Conservation (phyloP, 106 monocot species). For the Alisma plantagoaquatica region DNA sequence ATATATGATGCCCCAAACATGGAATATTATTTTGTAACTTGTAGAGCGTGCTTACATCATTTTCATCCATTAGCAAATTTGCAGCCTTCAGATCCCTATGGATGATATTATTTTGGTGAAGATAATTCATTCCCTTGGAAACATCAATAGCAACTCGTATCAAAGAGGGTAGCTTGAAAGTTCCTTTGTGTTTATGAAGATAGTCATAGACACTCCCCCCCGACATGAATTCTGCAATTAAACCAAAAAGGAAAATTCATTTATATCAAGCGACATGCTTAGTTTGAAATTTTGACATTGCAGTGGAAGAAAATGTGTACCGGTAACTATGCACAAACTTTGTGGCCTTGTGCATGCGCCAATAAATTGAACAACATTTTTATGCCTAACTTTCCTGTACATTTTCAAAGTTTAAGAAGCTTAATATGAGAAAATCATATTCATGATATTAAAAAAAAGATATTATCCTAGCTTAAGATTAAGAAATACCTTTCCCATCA, state of each 20-base stretch:
- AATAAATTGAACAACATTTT: constrained; percentile 96
- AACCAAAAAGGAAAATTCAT: constrained; percentile 1
- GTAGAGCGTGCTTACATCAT: constrained; percentile 38
- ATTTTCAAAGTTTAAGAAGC: too few relatives aligned
- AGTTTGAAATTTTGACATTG: too few relatives aligned
- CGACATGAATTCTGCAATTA: constrained; percentile 69
- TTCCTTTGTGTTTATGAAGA: constrained; percentile 81
- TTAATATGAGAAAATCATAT: too few relatives aligned
- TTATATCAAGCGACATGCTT: not conserved
- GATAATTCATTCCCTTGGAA: constrained; percentile 95
- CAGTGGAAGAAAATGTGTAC: too few relatives aligned
- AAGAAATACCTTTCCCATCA: too few relatives aligned
- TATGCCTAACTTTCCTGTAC: constrained; percentile 94
- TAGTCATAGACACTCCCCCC: constrained; percentile 86
- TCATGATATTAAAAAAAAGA: too few relatives aligned
- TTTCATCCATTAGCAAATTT: constrained; percentile 98
- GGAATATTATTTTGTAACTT: not conserved
- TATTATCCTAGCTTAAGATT: too few relatives aligned
- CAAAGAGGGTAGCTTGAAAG: constrained; percentile 63
- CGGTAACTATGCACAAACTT: constrained; percentile 85
- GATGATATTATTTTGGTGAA: constrained; percentile 92
- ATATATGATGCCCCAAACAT: too few relatives aligned
- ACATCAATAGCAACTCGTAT: constrained; percentile 82
- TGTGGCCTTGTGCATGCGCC: constrained; percentile 88
- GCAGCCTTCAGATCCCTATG: constrained; percentile 91